Evolutionary conservation across 306 rosid species (phyloP).

Genomic region (Fragaria iinumae): DNA sequence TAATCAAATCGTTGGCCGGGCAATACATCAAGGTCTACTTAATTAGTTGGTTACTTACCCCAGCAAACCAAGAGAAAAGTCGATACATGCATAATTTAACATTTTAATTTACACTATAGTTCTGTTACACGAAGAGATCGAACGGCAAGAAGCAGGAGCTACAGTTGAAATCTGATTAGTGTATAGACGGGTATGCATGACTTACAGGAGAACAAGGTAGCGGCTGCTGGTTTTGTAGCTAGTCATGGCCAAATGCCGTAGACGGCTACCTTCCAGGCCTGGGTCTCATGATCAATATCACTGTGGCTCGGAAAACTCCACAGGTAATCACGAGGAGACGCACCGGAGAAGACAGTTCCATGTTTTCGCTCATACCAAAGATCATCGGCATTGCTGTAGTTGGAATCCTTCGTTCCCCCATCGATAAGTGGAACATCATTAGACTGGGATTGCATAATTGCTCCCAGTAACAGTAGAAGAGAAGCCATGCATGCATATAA

Average conservation of each 20-base stretch:
- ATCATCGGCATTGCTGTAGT: not conserved
- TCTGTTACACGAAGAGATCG: not conserved
- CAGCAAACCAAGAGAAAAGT: no score
- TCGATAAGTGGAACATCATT: not conserved
- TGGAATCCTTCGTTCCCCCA: not conserved
- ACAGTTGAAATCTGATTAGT: not conserved
- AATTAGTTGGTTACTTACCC: not conserved
- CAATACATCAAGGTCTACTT: not conserved
- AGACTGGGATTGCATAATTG: not conserved
- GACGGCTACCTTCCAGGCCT: not conserved
- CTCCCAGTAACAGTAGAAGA: conserved; percentile 7
- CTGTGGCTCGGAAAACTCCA: not conserved
- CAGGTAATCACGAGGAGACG: not conserved
- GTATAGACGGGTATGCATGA: not conserved
- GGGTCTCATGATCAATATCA: not conserved
- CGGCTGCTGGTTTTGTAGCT: not conserved
- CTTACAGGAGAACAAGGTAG: not conserved
- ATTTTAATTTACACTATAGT: not conserved
- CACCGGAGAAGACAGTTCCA: not conserved
- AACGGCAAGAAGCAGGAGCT: not conserved
- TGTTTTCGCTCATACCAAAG: not conserved
- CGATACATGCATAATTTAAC: no score
- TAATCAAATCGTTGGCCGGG: not conserved
- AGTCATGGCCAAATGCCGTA: conserved; percentile 5
- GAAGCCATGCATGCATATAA: not conserved